phyloP scores from a whole-genome alignment of 805 yeast species.

The Millerago galiae region DNA sequence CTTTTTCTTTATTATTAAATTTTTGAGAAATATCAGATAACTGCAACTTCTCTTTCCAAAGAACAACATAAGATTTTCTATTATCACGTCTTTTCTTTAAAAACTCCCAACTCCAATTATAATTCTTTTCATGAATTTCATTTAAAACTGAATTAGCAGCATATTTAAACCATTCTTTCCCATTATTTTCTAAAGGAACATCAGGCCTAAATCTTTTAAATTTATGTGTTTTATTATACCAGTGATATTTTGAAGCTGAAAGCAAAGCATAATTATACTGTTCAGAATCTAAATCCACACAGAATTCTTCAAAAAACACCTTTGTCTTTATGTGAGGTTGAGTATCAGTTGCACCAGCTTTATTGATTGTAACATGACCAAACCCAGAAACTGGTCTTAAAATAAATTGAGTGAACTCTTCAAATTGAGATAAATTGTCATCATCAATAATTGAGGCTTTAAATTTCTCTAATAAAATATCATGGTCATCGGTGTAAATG shows the following conservation, averaged over 20 bases:
- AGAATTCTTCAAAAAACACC: slow-evolving; percentile 79
- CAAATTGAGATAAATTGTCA: slow-evolving; percentile 27
- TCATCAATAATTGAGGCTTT: slow-evolving; percentile 34
- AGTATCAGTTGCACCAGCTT: slow-evolving; percentile 62
- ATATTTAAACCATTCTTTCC: slow-evolving; percentile 76
- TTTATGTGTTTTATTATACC: slow-evolving; percentile 70
- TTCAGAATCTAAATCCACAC: slow-evolving; percentile 75
- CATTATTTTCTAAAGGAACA: slow-evolving; percentile 46
- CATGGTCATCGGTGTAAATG: slow-evolving; percentile 41
- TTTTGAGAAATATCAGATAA: slow-evolving; percentile 25
- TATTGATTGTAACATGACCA: slow-evolving; percentile 78
- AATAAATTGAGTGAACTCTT: slow-evolving; percentile 41
- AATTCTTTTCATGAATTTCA: slow-evolving; percentile 76
- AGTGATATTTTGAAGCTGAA: slow-evolving; percentile 75
- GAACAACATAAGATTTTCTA: slow-evolving; percentile 54
- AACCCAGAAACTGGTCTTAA: slow-evolving; percentile 84
- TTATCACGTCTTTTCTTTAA: slow-evolving; percentile 67
- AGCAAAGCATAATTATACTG: slow-evolving; percentile 80
- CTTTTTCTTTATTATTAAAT: slow-evolving; percentile 30
- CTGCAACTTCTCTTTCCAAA: slow-evolving; percentile 60
- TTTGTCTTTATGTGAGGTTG: slow-evolving; percentile 69
- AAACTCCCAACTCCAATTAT: slow-evolving; percentile 85
- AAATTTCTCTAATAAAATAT: slow-evolving; percentile 42
- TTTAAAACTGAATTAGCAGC: slow-evolving; percentile 69
- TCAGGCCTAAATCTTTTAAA: slow-evolving; percentile 68